Evolutionary conservation across 768 basidiomycete genomes (phyloP).

Genomic region (Lactarius akahatsu): DNA sequence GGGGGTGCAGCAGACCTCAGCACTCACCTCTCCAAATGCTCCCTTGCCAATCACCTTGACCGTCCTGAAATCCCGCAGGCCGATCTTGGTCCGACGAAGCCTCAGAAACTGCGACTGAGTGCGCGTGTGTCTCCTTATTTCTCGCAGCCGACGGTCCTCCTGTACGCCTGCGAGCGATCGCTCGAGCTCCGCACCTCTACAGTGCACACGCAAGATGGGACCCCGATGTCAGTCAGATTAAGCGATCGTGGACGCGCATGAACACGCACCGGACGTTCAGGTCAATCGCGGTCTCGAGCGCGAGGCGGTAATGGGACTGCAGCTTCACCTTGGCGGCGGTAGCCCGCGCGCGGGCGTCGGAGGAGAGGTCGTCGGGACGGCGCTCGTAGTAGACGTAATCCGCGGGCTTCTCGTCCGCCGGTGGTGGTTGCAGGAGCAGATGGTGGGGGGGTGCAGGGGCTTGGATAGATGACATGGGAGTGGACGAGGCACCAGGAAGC

Average conservation of each 20-base stretch:
- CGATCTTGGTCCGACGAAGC: conserved; percentile 83
- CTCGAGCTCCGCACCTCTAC: conserved; percentile 85
- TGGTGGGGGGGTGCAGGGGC: background rate
- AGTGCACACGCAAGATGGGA: background rate
- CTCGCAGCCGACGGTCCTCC: conserved; percentile 80
- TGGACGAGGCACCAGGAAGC: conserved; percentile 17
- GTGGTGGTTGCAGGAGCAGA: background rate
- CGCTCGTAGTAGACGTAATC: conserved; percentile 97
- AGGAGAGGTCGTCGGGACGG: conserved; percentile 70
- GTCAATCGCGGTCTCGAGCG: conserved; percentile 95
- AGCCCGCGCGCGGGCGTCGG: conserved; percentile 76
- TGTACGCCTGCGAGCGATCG: conserved; percentile 69
- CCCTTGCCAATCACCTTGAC: conserved; percentile 99
- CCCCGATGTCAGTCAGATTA: background rate
- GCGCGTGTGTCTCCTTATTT: conserved; percentile 58
- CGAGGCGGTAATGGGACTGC: conserved; percentile 94
- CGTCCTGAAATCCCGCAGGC: conserved; percentile 89
- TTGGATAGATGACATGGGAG: background rate
- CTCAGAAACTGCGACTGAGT: conserved; percentile 89
- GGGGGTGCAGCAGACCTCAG: background rate
- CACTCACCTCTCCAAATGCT: conserved; percentile 90
- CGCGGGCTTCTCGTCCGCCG: conserved; percentile 39
- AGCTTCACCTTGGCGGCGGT: conserved; percentile 93
- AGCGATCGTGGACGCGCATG: background rate
- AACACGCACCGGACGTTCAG: conserved; percentile 75